Percentiles rank a stretch among this genome's conserved stretches.
phyloP scores from a whole-genome alignment of 768 basidiomycete genomes.

The Fistulinella prunicolor region DNA sequence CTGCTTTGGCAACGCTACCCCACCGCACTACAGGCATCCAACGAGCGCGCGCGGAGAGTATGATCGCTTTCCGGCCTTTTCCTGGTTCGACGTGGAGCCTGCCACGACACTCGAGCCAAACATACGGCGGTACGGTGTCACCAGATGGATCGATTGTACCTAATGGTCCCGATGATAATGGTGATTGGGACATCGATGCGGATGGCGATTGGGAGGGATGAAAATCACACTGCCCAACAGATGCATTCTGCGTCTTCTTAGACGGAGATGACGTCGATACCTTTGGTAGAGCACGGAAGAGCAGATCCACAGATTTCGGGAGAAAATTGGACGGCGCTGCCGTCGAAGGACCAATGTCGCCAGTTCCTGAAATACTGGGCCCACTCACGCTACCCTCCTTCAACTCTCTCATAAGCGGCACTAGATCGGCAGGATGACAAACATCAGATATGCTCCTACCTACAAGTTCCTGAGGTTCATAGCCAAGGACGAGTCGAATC shows the following conservation, averaged over 20 bases:
- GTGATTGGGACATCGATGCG: neutral
- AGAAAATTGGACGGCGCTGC: conserved; percentile 5
- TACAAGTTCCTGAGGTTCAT: conserved; percentile 79
- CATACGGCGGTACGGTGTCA: conserved; percentile 41
- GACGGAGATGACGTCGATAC: conserved; percentile 6
- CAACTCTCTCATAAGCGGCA: conserved; percentile 87
- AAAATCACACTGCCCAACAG: neutral
- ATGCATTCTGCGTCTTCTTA: neutral
- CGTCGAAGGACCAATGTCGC: conserved; percentile 16
- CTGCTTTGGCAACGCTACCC: conserved; percentile 51
- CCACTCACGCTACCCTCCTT: conserved; percentile 52
- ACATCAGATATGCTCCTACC: conserved; percentile 76
- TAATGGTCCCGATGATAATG: neutral
- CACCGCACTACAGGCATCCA: conserved; percentile 63
- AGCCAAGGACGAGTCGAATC: conserved; percentile 76
- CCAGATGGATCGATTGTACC: conserved; percentile 1
- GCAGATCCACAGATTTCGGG: conserved; percentile 70
- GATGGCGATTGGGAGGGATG: conserved; percentile 3
- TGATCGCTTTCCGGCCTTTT: conserved; percentile 91
- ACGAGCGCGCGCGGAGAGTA: conserved; percentile 78
- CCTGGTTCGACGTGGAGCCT: conserved; percentile 88
- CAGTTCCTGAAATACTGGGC: conserved; percentile 13
- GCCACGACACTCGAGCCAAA: conserved; percentile 93
- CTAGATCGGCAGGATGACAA: conserved; percentile 86
- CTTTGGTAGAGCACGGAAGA: conserved; percentile 81